These are phyloP conservation scores for Lentinula novae-zelandiae DNA, from an alignment of 1,284 basidiomycete species.

Conservation along the genomic window DNA sequence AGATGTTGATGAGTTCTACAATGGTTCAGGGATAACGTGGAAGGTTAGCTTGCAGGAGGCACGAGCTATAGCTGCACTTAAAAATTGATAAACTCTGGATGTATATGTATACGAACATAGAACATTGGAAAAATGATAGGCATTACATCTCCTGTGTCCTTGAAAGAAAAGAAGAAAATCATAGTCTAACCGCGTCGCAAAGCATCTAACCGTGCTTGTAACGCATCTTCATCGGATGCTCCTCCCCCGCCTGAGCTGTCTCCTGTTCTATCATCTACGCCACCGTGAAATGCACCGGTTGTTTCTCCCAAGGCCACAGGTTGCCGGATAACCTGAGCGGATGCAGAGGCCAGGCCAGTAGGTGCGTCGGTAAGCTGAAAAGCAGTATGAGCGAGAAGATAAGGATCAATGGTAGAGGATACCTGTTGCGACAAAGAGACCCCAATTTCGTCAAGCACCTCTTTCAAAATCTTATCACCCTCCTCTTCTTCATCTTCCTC, in stretches of 20 bases:
- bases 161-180: neutral
- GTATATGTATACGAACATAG: neutral
- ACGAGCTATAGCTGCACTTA: conserved; percentile 54
- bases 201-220: conserved; percentile 85
- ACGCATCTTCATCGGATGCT: conserved; percentile 79
- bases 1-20: conserved; percentile 90
- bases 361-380: conserved; percentile 81
- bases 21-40: conserved; percentile 90
- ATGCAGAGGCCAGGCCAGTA: conserved; percentile 60
- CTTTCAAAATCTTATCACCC: conserved; percentile 92
- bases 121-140: neutral
- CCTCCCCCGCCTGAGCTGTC: conserved; percentile 24
- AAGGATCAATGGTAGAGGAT: conserved; percentile 5
- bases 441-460: conserved; percentile 98
- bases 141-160: neutral
- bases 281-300: conserved; percentile 31
- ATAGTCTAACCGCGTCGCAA: conserved; percentile 56
- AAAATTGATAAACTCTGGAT: neutral
- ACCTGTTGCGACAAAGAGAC: conserved; percentile 91
- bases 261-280: conserved; percentile 31
- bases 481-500: conserved; percentile 96
- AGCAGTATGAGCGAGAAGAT: conserved; percentile 11
- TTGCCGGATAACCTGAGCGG: conserved; percentile 63
- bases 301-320: conserved; percentile 79
- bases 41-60: conserved; percentile 78